Evolutionary conservation across 129 eudicot genomes (phyloP), one percentile per base, ranked within the genome.

Genomic region (Saposhnikovia divaricata): DNA sequence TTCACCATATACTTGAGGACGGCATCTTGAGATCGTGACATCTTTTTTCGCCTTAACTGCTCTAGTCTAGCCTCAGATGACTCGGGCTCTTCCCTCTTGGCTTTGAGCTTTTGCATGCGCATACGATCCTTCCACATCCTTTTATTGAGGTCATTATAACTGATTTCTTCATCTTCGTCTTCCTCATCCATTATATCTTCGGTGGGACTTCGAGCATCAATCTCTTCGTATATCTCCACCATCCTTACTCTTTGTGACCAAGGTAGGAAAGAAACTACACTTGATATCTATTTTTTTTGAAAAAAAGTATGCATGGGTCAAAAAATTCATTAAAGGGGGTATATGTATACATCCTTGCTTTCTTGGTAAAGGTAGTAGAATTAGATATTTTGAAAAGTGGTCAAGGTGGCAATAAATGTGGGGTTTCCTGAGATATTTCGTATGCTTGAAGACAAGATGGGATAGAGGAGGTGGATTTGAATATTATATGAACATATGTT

Each of bases 1-100:
- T 89, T 89, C 65, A 85, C 74, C 87, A 87, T 77, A 85, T 85
- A 85, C 73, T 85, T 86, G 48, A 89, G 85, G 57, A 89, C 57
- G 18, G 79, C 83, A 69, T 89, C 87, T 40, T 89, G 93, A 27
- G 89, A 81, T 40, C 85, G 77, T 10, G 84, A 77, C 92, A 89
- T 82, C 59, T 84, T 89, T 34, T 85, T 81, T 48, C 84, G 81
- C 23, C 85, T 69, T 0, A 83, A 80, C 25, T 78, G 85, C 46
- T 86, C 84, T 5, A 43, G 39, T 81, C 59, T 45, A 74, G 39
- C 78, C 23, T 74, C 61, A 15, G 68, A 59, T 59, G 12, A 25
- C 23, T 46, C 42, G 1, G 40, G 42, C 16, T 74, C 78, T 40
- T 74, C 61, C 25, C 78, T 45, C 78, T 74, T 46, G 25, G 78